A percentile compares a stretch with the other conserved stretches of the same genome.
phyloP scores from a whole-genome alignment of 176 grass and related monocot species.

The Thalia dealbata region DNA sequence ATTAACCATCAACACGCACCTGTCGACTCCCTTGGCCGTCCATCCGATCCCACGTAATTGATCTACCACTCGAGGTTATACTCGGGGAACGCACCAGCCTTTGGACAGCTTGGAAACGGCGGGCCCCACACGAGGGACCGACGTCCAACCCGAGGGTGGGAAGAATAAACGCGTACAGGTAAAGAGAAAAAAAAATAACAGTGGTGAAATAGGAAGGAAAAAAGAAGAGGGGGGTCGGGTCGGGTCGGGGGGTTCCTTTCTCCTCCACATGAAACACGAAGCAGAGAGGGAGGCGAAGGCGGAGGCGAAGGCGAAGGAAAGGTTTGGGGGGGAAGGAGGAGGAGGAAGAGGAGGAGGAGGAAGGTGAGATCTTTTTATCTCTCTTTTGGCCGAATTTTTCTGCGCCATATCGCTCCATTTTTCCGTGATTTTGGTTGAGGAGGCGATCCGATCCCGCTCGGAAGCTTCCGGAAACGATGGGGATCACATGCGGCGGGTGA shows the following conservation, averaged over 20 bases:
- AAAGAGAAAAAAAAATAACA: neutral
- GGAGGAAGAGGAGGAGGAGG: neutral
- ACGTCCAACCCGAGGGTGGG: no score
- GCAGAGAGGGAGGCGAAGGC: neutral
- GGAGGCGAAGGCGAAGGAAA: neutral
- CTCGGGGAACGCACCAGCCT: no score
- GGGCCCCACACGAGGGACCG: no score
- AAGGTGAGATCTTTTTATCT: neutral
- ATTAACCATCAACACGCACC: no score
- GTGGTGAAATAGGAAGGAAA: neutral
- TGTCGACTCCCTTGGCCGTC: no score
- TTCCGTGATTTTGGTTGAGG: conserved; percentile 5
- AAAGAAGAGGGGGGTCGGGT: no score
- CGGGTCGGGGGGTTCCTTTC: neutral
- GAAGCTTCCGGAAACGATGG: conserved; percentile 5
- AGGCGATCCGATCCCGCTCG: neutral
- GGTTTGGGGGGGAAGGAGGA: neutral
- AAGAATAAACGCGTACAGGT: no score
- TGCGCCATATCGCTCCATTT: neutral
- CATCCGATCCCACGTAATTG: no score
- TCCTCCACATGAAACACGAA: conserved; percentile 2
- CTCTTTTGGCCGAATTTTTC: neutral
- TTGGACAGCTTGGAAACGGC: no score
- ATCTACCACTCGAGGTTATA: no score
- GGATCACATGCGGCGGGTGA: conserved; percentile 3